Conservation (phyloP, 208 protist genomes). For the Leishmania gerbilli region DNA sequence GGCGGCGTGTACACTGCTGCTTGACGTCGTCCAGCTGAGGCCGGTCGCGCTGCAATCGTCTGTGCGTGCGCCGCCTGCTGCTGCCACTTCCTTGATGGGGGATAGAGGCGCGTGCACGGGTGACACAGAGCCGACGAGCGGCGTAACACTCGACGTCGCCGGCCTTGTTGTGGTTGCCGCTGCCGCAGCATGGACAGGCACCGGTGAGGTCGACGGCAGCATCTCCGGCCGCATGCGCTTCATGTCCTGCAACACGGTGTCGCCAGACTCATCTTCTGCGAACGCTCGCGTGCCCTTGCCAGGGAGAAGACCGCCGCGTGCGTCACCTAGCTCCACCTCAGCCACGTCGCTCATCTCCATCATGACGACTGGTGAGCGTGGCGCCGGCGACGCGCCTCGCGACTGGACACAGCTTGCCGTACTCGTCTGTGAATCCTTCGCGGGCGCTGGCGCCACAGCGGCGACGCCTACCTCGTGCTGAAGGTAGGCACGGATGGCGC, state of each 20-base stretch:
- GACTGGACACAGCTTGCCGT: not conserved
- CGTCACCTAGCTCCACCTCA: not conserved
- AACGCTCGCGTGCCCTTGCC: not conserved
- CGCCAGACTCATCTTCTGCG: not conserved
- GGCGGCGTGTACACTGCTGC: not conserved
- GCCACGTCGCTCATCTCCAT: not conserved
- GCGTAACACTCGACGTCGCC: not conserved
- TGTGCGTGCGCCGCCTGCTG: not conserved
- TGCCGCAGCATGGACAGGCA: not conserved
- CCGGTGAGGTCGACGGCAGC: not conserved
- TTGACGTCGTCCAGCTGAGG: not conserved
- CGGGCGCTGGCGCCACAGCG: not conserved
- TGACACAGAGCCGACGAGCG: slow-evolving; percentile 9
- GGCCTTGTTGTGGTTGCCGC: not conserved
- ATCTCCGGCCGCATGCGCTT: slow-evolving; percentile 18
- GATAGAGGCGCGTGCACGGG: slow-evolving; percentile 17
- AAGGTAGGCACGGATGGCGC: slow-evolving; percentile 16
- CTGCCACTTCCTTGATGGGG: not conserved
- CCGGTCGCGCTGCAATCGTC: not conserved
- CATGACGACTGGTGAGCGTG: not conserved
- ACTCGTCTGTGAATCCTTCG: not conserved
- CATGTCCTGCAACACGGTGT: not conserved
- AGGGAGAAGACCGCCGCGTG: not conserved
- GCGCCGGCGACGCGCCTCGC: not conserved
- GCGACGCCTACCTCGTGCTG: slow-evolving; percentile 8